Percentiles rank a stretch among this genome's conserved stretches.
phyloP scores from a whole-genome alignment of 495 filamentous ascomycete genomes.

The Parmelia sp. region DNA sequence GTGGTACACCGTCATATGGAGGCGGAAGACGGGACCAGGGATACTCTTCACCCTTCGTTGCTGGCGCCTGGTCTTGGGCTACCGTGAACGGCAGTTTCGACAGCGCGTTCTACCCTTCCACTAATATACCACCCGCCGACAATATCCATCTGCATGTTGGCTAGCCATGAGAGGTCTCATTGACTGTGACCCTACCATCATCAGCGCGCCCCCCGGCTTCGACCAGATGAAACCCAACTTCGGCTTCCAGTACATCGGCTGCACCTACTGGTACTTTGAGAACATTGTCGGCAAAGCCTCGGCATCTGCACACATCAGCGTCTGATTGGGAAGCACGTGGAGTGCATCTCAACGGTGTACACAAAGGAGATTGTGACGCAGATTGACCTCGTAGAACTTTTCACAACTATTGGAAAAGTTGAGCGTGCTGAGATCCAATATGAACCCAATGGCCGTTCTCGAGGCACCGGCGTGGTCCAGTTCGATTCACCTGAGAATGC shows the following conservation, averaged over 20 bases:
- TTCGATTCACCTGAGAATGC: slow-evolving; percentile 80
- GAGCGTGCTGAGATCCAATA: slow-evolving; percentile 98
- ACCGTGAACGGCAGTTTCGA: no score
- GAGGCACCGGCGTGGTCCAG: slow-evolving; percentile 89
- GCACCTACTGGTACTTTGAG: slow-evolving; percentile 63
- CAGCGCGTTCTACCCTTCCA: no score
- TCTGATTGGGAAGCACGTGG: no score
- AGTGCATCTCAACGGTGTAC: no score
- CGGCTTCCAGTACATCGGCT: slow-evolving; percentile 64
- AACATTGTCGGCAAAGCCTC: slow-evolving; percentile 64
- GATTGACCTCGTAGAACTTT: slow-evolving; percentile 92
- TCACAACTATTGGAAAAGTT: slow-evolving; percentile 96
- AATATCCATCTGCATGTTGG: slow-evolving; percentile 59
- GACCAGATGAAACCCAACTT: slow-evolving; percentile 55
- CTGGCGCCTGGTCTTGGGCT: no score
- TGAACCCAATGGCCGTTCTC: slow-evolving; percentile 90
- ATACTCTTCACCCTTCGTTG: no score
- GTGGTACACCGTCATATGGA: slow-evolving; percentile 16
- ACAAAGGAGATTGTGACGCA: no score
- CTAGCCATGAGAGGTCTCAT: slow-evolving; percentile 67
- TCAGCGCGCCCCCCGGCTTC: slow-evolving; percentile 53
- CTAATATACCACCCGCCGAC: no score
- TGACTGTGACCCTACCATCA: slow-evolving; percentile 59
- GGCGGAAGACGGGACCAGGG: no score
- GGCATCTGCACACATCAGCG: no score